Evolutionary conservation across 331 rosid species (phyloP), one percentile per base, ranked within the genome.

Genomic region (Quercus tomentella): DNA sequence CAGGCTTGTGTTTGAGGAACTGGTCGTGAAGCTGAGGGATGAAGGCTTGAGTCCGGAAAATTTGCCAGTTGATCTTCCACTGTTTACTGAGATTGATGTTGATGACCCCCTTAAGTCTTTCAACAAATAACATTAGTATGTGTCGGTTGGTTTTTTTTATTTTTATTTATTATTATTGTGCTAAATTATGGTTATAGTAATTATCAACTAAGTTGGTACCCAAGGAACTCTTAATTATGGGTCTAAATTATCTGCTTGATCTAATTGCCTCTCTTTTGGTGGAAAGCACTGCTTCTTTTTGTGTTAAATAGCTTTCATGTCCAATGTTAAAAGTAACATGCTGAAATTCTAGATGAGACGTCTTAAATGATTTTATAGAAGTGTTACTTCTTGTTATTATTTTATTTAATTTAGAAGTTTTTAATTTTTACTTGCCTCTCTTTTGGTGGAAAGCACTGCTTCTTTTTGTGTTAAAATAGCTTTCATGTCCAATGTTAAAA

Each of bases 1-100:
- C 80, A 81, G 57, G 79, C 51, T 92, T 26, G 98, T 94, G 79
- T 92, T 84, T 81, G 86, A 91, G 52, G 97, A 89, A 85, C 91
- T 94, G 52, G 74, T 91, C 22, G 33, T 16, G 81, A 91, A 80
- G 88, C 89, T 94, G 84, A 82, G 67, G 75, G 91, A 84, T 14
- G 84, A 76, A 86, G 93, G 93, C n/a, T 57, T 88, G 82, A 85
- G 84, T 81, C 25, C 78, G 28, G 97, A 92, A 78, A 79, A 79
- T 54, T 2, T 94, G 76, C 86, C 88, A 21, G 83, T 70, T 51
- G 95, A 92, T 86, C 95, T 92, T 35, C 98, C 98, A 10, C 92
- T 82, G 70, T 52, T 94, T 55, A 3, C 62, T 74, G 89, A 89
- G 74, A 84, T 94, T 9, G 91, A 92, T 69, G 88, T 83, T 17